Conservation (phyloP, 192 early-diverging fungal genomes). For the Diversispora eburnea region DNA sequence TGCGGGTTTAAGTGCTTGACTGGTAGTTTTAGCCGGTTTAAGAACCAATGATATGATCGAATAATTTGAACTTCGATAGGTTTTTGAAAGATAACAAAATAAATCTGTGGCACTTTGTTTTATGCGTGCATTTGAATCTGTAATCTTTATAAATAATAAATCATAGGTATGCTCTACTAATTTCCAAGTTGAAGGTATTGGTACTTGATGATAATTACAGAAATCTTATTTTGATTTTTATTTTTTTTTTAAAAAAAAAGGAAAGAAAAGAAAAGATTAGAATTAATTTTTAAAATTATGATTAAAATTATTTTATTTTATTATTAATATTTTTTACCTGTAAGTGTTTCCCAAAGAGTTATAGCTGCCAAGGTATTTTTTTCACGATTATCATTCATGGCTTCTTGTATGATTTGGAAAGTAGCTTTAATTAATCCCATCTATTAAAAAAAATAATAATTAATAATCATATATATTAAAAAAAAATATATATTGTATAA, state of each 20-base stretch:
- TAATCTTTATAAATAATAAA: constrained; percentile 47
- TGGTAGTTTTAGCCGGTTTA: constrained; percentile 39
- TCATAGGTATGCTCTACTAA: constrained; percentile 49
- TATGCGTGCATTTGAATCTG: constrained; percentile 57
- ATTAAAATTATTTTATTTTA: neutral
- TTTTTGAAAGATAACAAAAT: constrained; percentile 48
- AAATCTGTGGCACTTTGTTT: constrained; percentile 45
- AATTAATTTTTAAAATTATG: neutral
- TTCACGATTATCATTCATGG: constrained; percentile 53
- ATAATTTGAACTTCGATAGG: constrained; percentile 45
- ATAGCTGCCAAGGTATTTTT: constrained; percentile 45
- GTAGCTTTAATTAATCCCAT: constrained; percentile 46
- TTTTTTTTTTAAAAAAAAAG: no score
- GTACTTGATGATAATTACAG: constrained; percentile 46
- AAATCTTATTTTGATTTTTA: constrained; percentile 27
- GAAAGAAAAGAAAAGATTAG: no score
- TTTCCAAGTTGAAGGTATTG: constrained; percentile 39
- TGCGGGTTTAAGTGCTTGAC: constrained; percentile 46
- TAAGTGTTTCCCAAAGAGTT: constrained; percentile 49
- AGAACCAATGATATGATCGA: constrained; percentile 53
- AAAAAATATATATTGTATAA: neutral
- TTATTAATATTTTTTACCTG: constrained; percentile 15
- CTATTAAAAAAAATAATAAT: constrained; percentile 5
- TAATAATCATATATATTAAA: neutral
- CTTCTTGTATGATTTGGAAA: constrained; percentile 47